These are phyloP conservation scores for Metroxylon sagu DNA, from an alignment of 176 grass and related monocot genomes.

Conservation along the genomic window DNA sequence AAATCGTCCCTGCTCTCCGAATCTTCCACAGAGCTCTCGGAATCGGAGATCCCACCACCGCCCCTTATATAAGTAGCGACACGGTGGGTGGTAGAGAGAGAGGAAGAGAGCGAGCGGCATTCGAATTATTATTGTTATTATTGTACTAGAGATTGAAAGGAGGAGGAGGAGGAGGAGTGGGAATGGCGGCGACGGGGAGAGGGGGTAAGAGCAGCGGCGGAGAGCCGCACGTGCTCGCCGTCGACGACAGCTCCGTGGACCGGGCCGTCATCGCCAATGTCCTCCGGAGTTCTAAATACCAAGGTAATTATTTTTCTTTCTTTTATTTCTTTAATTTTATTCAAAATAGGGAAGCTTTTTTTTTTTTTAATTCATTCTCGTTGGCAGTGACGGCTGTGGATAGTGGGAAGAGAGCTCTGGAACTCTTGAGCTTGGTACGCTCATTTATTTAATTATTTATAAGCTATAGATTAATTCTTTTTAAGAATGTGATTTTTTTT, in stretches of 20 bases:
- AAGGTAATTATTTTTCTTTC: conserved; percentile 27
- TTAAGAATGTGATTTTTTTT: too few species aligned
- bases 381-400: conserved; percentile 79
- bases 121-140: too few species aligned
- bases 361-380: neutral
- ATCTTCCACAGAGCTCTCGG: too few species aligned
- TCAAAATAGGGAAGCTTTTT: neutral
- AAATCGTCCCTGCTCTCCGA: too few species aligned
- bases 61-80: too few species aligned
- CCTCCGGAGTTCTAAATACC: conserved; percentile 70
- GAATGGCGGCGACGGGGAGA: conserved; percentile 5
- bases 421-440: conserved; percentile 56
- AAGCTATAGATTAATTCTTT: too few species aligned
- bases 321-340: neutral
- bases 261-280: conserved; percentile 57
- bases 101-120: too few species aligned
- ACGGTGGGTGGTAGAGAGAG: too few species aligned
- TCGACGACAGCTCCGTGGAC: conserved; percentile 79
- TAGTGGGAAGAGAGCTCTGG: conserved; percentile 82
- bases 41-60: too few species aligned
- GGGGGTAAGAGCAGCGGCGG: neutral
- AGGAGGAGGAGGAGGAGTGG: too few species aligned
- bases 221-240: conserved; percentile 58
- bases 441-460: too few species aligned
- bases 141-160: too few species aligned